Evolutionary conservation across 2,329 filamentous ascomycete genomes (phyloP), one percentile per base, ranked within the genome.

Genomic region (Penicillium griseofulvum): DNA sequence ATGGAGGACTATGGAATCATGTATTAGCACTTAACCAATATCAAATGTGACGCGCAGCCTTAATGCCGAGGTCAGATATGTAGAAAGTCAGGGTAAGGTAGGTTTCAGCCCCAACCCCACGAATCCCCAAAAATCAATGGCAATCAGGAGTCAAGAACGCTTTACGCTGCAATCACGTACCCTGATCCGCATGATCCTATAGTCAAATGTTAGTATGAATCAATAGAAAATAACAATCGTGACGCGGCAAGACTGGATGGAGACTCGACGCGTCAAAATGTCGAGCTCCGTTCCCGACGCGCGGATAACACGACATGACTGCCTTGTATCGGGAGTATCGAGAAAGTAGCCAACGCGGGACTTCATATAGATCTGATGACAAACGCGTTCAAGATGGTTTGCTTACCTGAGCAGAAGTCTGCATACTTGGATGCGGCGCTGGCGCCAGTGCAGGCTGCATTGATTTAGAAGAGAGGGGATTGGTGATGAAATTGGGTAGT

Each of bases 351-450:
- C 16, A 17, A 37, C 38, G 17, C 36, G 52, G 52, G 52, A 44
- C 6, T 4, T 44, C 12, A 54, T 51, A 41, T 55, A 55, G 65
- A 67, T 65, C 65, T 66, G 64, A 68, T 72, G 70, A 74, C 71
- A 74, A 73, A 72, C 68, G 65, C 61, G 60, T 68, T 60, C 62
- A 61, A 60, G 58, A 65, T 60, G 49, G 50, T 58, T 57, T 68
- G 77, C 81, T 80, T 82, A 83, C 81, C 78, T 83, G 81, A 76
- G 78, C 76, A 73, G 75, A 68, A 58, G 71, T 71, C 65, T 78
- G 77, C 74, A 77, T 77, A 64, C 69, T 73, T 66, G 74, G 75
- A 72, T 78, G 77, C 65, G 77, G 77, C 63, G 77, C 76, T 68
- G 76, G 76, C 57, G 76, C 76, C 67, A 79, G 68, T 65, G 75